phyloP scores from a whole-genome alignment of 2,329 filamentous ascomycete species.

The Botryotinia convoluta region DNA sequence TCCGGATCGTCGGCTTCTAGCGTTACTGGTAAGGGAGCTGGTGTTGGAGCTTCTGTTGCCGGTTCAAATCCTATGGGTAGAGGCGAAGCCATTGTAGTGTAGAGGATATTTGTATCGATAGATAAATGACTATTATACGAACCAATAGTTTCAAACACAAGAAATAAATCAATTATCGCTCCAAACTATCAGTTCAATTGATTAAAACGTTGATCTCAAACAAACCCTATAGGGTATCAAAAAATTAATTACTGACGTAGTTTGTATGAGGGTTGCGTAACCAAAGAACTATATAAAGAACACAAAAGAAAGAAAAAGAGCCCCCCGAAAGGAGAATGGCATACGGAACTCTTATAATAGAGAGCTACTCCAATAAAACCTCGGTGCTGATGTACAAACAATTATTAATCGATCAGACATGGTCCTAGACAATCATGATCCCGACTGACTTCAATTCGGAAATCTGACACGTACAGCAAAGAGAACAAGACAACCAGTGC shows the following conservation, averaged over 20 bases:
- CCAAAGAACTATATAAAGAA: neutral
- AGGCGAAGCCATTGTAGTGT: conserved; percentile 6
- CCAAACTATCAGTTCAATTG: neutral
- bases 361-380: neutral
- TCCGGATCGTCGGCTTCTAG: conserved; percentile 13
- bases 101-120: neutral
- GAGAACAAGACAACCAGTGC: neutral
- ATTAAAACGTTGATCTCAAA: neutral
- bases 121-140: neutral
- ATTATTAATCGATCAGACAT: neutral
- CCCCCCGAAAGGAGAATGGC: neutral
- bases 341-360: neutral
- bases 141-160: neutral
- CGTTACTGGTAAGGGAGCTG: conserved; percentile 1
- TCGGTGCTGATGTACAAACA: neutral
- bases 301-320: neutral
- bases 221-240: neutral
- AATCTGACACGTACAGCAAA: neutral
- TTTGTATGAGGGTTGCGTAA: neutral
- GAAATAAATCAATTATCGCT: neutral
- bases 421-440: neutral
- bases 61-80: neutral
- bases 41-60: neutral
- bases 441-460: neutral
- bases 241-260: neutral